Percentiles rank a stretch among this genome's conserved stretches.
Conservation (phyloP, 441 rosid species). For the Adansonia grandidieri region DNA sequence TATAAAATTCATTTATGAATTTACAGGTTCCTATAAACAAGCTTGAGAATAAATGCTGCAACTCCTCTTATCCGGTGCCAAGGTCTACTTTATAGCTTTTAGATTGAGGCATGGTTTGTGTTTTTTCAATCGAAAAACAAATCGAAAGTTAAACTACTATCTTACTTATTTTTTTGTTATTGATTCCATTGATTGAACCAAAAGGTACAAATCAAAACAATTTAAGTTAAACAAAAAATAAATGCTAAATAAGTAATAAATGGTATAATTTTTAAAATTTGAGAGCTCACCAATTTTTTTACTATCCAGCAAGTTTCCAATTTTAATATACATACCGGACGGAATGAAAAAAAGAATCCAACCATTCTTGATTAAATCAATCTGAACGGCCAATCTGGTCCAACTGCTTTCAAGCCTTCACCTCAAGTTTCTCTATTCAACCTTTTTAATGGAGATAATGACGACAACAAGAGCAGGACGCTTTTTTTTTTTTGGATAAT, state of each 20-base stretch:
- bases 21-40: background rate
- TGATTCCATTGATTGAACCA: too few relatives aligned
- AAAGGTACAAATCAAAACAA: too few relatives aligned
- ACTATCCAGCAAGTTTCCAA: background rate
- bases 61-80: too few relatives aligned
- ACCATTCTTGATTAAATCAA: background rate
- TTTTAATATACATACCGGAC: background rate
- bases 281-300: too few relatives aligned
- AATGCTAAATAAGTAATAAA: too few relatives aligned
- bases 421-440: too few relatives aligned
- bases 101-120: background rate
- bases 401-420: background rate
- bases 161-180: too few relatives aligned
- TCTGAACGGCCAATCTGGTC: background rate
- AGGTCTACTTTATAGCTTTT: too few relatives aligned
- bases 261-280: too few relatives aligned
- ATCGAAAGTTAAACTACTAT: too few relatives aligned
- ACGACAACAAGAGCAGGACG: background rate
- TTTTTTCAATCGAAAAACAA: background rate
- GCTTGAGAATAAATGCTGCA: background rate
- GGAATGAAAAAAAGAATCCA: background rate
- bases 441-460: background rate
- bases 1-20: background rate
- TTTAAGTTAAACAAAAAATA: too few relatives aligned
- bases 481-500: too few relatives aligned